Evolutionary conservation across 139 green algal genomes (phyloP), one percentile per base, ranked within the genome.

Genomic region (Bryopsis sp.): DNA sequence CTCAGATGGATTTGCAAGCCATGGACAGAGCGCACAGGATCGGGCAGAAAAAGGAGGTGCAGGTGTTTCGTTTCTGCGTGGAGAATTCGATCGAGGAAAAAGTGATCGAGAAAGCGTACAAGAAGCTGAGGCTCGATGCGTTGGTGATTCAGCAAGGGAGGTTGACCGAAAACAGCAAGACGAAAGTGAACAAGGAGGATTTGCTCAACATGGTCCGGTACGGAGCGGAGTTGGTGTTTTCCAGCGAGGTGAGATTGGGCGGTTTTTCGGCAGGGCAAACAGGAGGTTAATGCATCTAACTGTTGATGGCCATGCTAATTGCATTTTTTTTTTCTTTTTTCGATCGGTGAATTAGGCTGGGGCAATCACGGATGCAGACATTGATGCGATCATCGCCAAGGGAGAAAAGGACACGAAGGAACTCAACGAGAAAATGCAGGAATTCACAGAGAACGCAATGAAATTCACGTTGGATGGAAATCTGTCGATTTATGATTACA

Each of bases 91-190:
- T 99, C 48, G 94, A 99, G 78, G 94, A 98, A 79, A 99, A 99
- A 88, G 92, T 94, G n/a, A 99, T 99, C 64, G 94, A 99, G 84
- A 97, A 98, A 82, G 94, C 94, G 47, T 97, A 98, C 84, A 97
- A 98, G 85, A 99, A 99, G 86, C 86, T 99, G 79, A 85, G 90
- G 5, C 84, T 99, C 67, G 94, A 99, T 64, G 94, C 94, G 33
- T 84, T 99, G 61, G 92, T 99, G 69, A 99, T 99, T 75, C 94
- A 99, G 85, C 94, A 99, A 82, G 94, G 94, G 26, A 86, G 94
- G 6, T 84, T 99, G 39, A 88, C 88, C 46, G 89, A 99, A 58
- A 93, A 93, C 71, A 83, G 78, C 47, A 88, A 89, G 72, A 72
- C 66, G 38, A 87, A 87, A 77, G 78, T 98, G 8, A 95, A 94